Evolutionary conservation across 208 protist species (phyloP).

Genomic region (Trypanosoma platydactyli): DNA sequence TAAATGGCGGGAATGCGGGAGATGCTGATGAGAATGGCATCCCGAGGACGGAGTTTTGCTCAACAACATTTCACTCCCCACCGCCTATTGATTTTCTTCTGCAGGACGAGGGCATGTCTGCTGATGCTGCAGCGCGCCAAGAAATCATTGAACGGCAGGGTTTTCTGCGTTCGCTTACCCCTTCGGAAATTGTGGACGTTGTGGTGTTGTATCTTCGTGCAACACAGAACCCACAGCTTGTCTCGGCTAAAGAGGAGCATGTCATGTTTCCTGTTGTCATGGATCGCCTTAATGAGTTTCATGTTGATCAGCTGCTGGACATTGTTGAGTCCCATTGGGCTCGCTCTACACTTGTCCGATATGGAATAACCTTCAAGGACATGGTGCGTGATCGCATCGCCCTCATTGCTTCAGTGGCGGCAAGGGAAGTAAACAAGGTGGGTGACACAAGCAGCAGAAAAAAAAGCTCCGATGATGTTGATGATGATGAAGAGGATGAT

Average conservation of each 20-base stretch:
- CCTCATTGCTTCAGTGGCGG: constrained; percentile 41
- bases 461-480: background rate
- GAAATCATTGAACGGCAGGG: constrained; percentile 28
- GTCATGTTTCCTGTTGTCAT: constrained; percentile 67
- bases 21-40: background rate
- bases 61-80: background rate
- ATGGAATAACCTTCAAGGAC: constrained; percentile 62
- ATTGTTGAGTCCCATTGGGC: constrained; percentile 61
- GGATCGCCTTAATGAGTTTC: constrained; percentile 50
- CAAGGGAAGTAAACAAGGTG: constrained; percentile 1
- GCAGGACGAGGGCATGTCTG: background rate
- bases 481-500: constrained; percentile 5
- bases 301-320: constrained; percentile 56
- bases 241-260: constrained; percentile 67
- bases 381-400: constrained; percentile 68
- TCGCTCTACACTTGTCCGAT: constrained; percentile 70
- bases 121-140: background rate
- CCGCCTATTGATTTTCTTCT: background rate
- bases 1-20: background rate
- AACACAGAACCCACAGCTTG: constrained; percentile 45
- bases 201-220: constrained; percentile 49
- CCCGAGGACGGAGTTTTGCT: background rate
- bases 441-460: too few relatives aligned
- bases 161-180: constrained; percentile 2
- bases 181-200: constrained; percentile 36